Evolutionary conservation across 352 stramenopile species (phyloP), one percentile per base, ranked within the genome.

Genomic region (Phytophthora niederhauseri): DNA sequence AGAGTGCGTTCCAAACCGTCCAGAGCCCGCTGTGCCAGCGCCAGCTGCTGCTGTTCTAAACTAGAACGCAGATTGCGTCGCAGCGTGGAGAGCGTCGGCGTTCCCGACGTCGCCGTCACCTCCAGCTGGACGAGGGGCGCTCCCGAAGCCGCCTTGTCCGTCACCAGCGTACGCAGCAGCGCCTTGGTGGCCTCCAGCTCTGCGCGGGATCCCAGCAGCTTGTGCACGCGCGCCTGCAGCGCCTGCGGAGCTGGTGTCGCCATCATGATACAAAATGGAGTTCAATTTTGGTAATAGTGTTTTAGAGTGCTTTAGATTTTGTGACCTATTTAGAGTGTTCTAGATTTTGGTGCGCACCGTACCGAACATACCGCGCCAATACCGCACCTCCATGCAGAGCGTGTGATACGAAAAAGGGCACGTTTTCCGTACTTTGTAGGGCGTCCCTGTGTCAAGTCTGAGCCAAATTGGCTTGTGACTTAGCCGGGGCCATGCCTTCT

Each of bases 151-250:
- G 52, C 17, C 0, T 78, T 62, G 52, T 68, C 75, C 31, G 70
- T 57, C 52, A 89, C 78, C 17, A 92, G 53, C n/a, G 80, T 89
- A 52, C 69, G 68, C 11, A 92, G 66, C 19, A 92, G 75, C 24
- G 75, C 73, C 50, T 85, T 86, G 4, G 84, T 85, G 57, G 84
- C 77, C 69, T 91, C 78, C 54, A 91, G 66, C 73, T 92, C 84
- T 1, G 78, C 54, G 30, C 79, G 82, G 22, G 84, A 92, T 64
- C 69, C 61, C 64, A 92, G 68, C 22, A 92, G 79, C 66, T 89
- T 90, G 57, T 85, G 71, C 63, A 92, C 84, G 53, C 82, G 84
- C 34, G 79, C 61, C 53, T 87, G 73, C 43, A 92, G 75, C 34
- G 77, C 77, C 20, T 66, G 64, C 61, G 68, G 46, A 26, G 68